Percentiles rank a stretch among this genome's conserved stretches.
Evolutionary conservation across 164 flowering plant genomes (phyloP).

Genomic region (Piper betle): DNA sequence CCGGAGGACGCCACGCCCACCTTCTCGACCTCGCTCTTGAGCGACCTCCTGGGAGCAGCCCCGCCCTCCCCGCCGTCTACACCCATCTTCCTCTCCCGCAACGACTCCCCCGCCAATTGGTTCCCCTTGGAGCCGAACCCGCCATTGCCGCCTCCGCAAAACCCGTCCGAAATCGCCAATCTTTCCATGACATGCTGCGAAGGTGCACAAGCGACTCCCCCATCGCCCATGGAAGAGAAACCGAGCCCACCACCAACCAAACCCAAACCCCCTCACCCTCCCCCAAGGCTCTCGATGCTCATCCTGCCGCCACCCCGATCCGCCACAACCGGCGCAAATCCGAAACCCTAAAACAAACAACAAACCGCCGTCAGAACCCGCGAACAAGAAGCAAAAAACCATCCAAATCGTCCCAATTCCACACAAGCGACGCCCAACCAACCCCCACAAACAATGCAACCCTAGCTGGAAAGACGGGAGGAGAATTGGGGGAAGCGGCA

Average conservation of each 20-base stretch:
- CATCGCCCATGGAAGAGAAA: slow-evolving; percentile 87
- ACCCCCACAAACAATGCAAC: too few species aligned
- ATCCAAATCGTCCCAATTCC: slow-evolving; percentile 12
- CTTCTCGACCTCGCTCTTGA: slow-evolving; percentile 13
- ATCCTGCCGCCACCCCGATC: slow-evolving; percentile 27
- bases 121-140: slow-evolving; percentile 29
- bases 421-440: neutral
- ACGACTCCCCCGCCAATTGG: slow-evolving; percentile 16
- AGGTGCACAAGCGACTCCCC: slow-evolving; percentile 89
- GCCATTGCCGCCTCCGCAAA: slow-evolving; percentile 33
- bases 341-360: slow-evolving; percentile 22
- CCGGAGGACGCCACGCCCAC: neutral
- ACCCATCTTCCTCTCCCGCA: slow-evolving; percentile 34
- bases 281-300: slow-evolving; percentile 84
- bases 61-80: slow-evolving; percentile 17
- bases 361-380: neutral
- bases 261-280: slow-evolving; percentile 52
- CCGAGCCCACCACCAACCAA: neutral
- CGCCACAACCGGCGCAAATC: slow-evolving; percentile 6
- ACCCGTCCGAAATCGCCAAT: slow-evolving; percentile 44
- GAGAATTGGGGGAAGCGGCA: neutral
- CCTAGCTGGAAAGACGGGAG: neutral
- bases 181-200: slow-evolving; percentile 73
- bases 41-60: neutral
- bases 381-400: neutral